Percentiles rank a stretch among this genome's conserved stretches.
phyloP scores from a whole-genome alignment of 2,329 filamentous ascomycete genomes.

The Diatrype stigma region DNA sequence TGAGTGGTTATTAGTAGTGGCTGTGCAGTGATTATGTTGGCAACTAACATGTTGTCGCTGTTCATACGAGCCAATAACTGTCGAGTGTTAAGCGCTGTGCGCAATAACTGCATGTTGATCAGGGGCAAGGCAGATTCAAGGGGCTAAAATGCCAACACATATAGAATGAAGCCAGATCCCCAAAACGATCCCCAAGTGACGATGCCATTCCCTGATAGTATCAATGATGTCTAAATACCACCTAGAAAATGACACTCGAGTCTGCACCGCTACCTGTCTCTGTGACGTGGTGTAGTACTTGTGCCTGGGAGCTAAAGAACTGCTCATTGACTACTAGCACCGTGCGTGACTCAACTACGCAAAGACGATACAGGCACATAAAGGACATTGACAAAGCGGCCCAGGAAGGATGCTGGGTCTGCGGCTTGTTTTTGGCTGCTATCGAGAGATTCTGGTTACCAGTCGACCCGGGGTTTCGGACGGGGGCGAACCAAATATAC shows the following conservation, averaged over 20 bases:
- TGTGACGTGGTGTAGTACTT: not conserved
- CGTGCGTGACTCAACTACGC: not conserved
- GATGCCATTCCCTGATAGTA: too few species aligned
- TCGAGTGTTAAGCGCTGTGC: too few species aligned
- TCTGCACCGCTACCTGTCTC: not conserved
- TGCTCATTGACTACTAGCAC: not conserved
- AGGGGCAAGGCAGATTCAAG: too few species aligned
- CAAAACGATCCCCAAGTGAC: too few species aligned
- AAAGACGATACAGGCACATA: not conserved
- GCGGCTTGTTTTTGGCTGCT: not conserved
- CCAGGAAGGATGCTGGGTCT: constrained; percentile 2
- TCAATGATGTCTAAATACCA: too few species aligned
- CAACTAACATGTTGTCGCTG: too few species aligned
- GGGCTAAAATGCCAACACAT: too few species aligned
- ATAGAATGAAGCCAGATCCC: too few species aligned
- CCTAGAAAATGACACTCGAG: not conserved
- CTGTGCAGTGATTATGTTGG: too few species aligned
- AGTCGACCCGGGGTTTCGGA: not conserved
- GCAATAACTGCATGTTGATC: too few species aligned
- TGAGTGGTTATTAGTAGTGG: too few species aligned
- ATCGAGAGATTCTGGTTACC: not conserved
- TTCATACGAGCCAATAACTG: too few species aligned
- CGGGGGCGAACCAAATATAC: not conserved
- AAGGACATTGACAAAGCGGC: not conserved
- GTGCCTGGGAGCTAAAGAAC: not conserved